Evolutionary conservation across 192 early-diverging fungal species (phyloP).

Genomic region (Podochytrium sp.): DNA sequence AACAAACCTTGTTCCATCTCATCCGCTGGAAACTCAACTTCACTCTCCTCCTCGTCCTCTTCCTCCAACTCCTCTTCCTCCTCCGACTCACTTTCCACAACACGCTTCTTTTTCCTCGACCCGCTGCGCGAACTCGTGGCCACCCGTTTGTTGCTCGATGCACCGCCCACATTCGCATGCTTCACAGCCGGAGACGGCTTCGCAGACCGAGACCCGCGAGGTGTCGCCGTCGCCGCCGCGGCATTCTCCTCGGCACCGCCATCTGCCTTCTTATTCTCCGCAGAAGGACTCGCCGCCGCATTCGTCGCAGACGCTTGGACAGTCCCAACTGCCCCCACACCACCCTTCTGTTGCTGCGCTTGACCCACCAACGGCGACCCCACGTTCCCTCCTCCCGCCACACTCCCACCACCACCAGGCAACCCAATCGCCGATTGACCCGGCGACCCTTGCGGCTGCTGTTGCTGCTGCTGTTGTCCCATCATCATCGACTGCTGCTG

Average conservation of each 20-base stretch:
- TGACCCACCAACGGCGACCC: background rate
- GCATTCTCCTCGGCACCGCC: background rate
- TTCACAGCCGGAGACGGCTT: slow-evolving; percentile 5
- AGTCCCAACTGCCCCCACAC: background rate
- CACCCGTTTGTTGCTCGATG: background rate
- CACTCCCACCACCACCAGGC: background rate
- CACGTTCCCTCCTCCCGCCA: background rate
- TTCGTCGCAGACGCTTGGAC: background rate
- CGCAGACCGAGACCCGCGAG: background rate
- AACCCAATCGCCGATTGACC: background rate
- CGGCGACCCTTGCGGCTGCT: background rate
- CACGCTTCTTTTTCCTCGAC: background rate
- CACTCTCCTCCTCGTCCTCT: background rate
- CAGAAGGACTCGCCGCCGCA: background rate
- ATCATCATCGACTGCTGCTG: background rate
- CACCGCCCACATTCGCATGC: background rate
- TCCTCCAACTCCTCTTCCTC: slow-evolving; percentile 23
- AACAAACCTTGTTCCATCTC: background rate
- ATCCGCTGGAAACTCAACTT: background rate
- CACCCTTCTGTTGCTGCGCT: background rate
- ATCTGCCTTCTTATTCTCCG: background rate
- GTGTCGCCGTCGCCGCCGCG: background rate
- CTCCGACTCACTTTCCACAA: background rate
- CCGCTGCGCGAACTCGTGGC: background rate
- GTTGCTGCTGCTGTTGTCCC: background rate